phyloP scores from a whole-genome alignment of 176 grass and related monocot genomes.

The Olyra latifolia region DNA sequence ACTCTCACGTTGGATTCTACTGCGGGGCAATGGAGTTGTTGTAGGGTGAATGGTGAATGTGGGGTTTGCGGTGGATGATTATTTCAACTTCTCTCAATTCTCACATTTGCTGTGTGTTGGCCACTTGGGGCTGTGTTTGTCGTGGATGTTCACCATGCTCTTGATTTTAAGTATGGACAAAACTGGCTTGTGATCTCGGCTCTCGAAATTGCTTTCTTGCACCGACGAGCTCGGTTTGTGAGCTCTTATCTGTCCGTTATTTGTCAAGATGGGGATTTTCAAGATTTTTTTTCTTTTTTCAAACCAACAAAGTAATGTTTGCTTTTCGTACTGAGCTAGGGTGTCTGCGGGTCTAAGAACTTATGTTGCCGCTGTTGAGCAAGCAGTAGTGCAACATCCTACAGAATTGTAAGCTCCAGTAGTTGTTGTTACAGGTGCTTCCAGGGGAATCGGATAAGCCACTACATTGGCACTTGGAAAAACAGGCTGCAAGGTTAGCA shows the following conservation, averaged over 20 bases:
- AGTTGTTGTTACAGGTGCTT: conserved; percentile 69
- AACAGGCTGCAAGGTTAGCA: conserved; percentile 72
- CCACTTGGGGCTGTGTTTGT: neutral
- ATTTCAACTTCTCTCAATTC: neutral
- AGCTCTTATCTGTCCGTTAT: neutral
- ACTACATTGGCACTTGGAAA: conserved; percentile 67
- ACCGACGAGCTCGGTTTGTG: neutral
- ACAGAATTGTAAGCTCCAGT: conserved; percentile 56
- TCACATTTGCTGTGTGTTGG: neutral
- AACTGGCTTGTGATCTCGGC: neutral
- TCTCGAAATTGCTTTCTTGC: neutral
- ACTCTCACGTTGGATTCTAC: neutral
- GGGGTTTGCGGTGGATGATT: neutral
- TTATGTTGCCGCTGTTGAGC: conserved; percentile 51
- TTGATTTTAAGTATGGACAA: neutral
- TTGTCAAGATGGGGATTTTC: neutral
- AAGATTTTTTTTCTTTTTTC: neutral
- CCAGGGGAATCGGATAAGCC: conserved; percentile 71
- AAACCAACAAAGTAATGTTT: neutral
- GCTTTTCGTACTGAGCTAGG: neutral
- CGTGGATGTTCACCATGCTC: neutral
- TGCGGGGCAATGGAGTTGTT: neutral
- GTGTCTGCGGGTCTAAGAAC: conserved; percentile 56
- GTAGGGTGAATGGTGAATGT: neutral
- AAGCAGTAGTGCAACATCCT: conserved; percentile 29